Percentiles rank a stretch among this genome's conserved stretches.
Evolutionary conservation across 139 green algal species (phyloP).

Genomic region (Chlamydomonas sphaeroides): DNA sequence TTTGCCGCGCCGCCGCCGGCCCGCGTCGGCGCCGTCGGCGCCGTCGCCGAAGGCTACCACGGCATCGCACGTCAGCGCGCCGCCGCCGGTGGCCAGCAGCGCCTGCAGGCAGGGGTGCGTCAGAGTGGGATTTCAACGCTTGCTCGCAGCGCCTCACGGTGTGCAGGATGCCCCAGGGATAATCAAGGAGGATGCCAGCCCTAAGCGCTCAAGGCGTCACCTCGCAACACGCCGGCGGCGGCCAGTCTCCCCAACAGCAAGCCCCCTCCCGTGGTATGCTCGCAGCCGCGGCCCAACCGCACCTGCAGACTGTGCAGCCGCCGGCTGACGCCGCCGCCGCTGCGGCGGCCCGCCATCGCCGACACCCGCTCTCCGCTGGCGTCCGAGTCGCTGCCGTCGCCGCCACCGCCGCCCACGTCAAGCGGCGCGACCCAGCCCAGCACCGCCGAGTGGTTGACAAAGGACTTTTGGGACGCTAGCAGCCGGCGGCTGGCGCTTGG

Average conservation of each 20-base stretch:
- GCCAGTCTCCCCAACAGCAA: no score
- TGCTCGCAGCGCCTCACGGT: no score
- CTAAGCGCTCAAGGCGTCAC: no score
- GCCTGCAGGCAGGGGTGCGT: not conserved
- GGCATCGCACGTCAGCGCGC: constrained; percentile 18
- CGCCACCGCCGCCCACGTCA: not conserved
- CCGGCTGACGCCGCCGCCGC: not conserved
- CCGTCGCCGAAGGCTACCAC: constrained; percentile 14
- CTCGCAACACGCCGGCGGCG: no score
- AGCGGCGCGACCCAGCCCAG: constrained; percentile 3
- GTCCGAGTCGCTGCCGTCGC: not conserved
- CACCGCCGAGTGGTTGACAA: not conserved
- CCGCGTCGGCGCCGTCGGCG: not conserved
- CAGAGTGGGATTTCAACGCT: no score
- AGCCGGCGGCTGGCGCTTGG: not conserved
- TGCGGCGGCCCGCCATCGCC: not conserved
- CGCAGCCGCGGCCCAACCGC: not conserved
- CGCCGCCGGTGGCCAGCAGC: constrained; percentile 2
- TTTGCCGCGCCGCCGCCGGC: not conserved
- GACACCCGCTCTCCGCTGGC: not conserved
- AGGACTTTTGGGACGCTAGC: not conserved
- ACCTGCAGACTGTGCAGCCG: constrained; percentile 1
- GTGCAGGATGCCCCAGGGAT: no score
- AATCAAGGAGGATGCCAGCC: no score
- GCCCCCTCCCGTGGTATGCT: no score